Evolutionary conservation across 2,329 filamentous ascomycete genomes (phyloP).

Genomic region (Mycosphaerella sp.): DNA sequence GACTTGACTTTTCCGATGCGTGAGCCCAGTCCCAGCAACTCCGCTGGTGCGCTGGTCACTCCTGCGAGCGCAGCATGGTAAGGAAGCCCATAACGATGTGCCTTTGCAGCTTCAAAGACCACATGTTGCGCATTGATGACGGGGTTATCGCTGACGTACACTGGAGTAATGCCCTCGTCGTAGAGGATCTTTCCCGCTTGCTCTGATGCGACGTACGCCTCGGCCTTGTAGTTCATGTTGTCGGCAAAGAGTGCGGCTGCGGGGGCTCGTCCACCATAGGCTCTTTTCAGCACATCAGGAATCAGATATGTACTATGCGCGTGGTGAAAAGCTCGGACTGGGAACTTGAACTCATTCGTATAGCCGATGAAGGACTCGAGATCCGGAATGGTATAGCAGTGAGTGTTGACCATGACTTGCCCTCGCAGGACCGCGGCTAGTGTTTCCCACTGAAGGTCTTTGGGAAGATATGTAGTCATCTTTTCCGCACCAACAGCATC

Average conservation of each 20-base stretch:
- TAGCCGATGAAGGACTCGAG: constrained; percentile 64
- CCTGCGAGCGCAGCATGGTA: constrained; percentile 38
- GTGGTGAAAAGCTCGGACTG: constrained; percentile 62
- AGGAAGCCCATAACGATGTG: constrained; percentile 38
- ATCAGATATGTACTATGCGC: constrained; percentile 61
- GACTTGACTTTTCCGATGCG: constrained; percentile 38
- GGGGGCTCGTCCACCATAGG: constrained; percentile 36
- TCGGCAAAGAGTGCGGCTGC: constrained; percentile 60
- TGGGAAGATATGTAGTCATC: constrained; percentile 54
- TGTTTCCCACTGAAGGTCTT: constrained; percentile 58
- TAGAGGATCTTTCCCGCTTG: constrained; percentile 60
- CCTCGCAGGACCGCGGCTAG: constrained; percentile 58
- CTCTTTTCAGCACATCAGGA: constrained; percentile 50
- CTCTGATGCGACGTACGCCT: constrained; percentile 59
- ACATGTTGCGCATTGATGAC: constrained; percentile 65
- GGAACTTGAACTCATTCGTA: constrained; percentile 65
- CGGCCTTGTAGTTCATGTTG: constrained; percentile 61
- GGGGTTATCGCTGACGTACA: constrained; percentile 66
- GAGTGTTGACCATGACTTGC: constrained; percentile 62
- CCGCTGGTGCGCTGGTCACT: constrained; percentile 38
- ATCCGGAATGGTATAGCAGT: constrained; percentile 64
- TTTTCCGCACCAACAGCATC: constrained; percentile 45
- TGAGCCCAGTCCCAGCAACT: constrained; percentile 35
- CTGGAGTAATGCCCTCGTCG: constrained; percentile 57
- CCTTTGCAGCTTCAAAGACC: constrained; percentile 51